Conservation (phyloP, 345 rosid genomes). For the Kandelia obovata region DNA sequence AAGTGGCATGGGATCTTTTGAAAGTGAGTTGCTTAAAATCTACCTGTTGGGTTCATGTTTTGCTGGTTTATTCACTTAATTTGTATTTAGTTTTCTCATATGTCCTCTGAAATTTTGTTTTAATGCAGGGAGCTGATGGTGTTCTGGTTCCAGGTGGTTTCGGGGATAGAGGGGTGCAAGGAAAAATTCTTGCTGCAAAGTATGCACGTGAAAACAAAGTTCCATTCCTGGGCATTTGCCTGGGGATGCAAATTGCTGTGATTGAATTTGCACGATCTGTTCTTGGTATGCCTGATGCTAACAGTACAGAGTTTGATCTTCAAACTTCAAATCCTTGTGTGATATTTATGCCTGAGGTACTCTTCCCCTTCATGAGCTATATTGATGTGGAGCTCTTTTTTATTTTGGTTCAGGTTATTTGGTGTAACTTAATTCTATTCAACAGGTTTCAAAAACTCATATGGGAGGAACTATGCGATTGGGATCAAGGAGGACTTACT, state of each 20-base stretch:
- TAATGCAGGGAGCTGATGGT: conserved; percentile 77
- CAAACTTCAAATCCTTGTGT: conserved; percentile 73
- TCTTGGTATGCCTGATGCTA: conserved; percentile 71
- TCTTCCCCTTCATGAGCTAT: background rate
- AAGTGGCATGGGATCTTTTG: conserved; percentile 81
- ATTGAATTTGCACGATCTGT: conserved; percentile 94
- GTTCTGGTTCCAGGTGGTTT: conserved; percentile 95
- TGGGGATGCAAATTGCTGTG: conserved; percentile 98
- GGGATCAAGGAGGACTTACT: conserved; percentile 80
- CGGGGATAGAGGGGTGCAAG: conserved; percentile 96
- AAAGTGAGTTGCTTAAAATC: conserved; percentile 41
- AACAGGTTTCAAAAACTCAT: conserved; percentile 89
- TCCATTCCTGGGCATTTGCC: conserved; percentile 93
- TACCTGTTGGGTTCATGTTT: background rate
- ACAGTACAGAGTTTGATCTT: conserved; percentile 82
- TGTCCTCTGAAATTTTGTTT: conserved; percentile 4
- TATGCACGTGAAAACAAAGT: conserved; percentile 86
- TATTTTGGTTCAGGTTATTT: background rate
- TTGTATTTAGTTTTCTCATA: background rate
- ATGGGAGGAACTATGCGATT: conserved; percentile 99
- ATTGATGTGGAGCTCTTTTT: background rate
- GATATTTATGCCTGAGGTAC: conserved; percentile 96
- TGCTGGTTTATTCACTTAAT: background rate
- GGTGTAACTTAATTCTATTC: conserved; percentile 2
- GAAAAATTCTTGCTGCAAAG: conserved; percentile 93